A percentile compares a stretch with the other conserved stretches of the same genome.
Conservation (phyloP, 2,329 filamentous ascomycete species). For the Colletotrichum liriopes region DNA sequence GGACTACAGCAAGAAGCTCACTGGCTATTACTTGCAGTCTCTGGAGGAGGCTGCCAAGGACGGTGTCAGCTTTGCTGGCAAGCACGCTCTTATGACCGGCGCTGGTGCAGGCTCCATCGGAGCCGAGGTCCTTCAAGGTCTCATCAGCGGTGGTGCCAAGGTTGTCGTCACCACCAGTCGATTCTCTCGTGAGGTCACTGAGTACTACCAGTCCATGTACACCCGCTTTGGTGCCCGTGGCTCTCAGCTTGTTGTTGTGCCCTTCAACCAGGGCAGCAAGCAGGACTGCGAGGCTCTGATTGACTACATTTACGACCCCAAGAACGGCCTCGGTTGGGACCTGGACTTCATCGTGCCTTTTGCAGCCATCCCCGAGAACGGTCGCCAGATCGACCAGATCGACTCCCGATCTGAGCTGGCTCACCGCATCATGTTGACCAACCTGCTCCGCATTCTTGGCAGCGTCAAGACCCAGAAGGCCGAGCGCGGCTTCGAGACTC, state of each 20-base stretch:
- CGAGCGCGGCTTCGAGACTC: slow-evolving; percentile 90
- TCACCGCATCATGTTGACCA: slow-evolving; percentile 99
- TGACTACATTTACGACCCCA: slow-evolving; percentile 96
- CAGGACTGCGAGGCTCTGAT: slow-evolving; percentile 96
- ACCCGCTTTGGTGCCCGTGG: slow-evolving; percentile 93
- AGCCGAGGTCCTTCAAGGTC: slow-evolving; percentile 94
- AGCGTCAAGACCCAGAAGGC: slow-evolving; percentile 93
- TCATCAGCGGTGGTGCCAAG: slow-evolving; percentile 97
- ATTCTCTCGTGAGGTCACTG: slow-evolving; percentile 96
- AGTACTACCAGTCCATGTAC: slow-evolving; percentile 99
- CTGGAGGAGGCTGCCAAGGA: slow-evolving; percentile 89
- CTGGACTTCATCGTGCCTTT: slow-evolving; percentile 97
- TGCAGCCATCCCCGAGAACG: slow-evolving; percentile 97
- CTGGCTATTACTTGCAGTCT: slow-evolving; percentile 91
- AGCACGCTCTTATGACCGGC: slow-evolving; percentile 98
- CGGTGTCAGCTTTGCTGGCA: slow-evolving; percentile 93
- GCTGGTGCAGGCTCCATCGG: slow-evolving; percentile 98
- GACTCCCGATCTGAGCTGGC: slow-evolving; percentile 98
- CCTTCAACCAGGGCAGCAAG: slow-evolving; percentile 99
- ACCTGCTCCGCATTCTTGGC: slow-evolving; percentile 91
- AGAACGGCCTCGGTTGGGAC: slow-evolving; percentile 98
- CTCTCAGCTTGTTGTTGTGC: slow-evolving; percentile 96
- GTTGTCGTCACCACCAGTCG: slow-evolving; percentile 97
- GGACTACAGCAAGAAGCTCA: slow-evolving; percentile 99
- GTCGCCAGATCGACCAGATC: slow-evolving; percentile 93